Conservation (phyloP, 805 yeast species). For the Debaryomyces hansenii region DNA sequence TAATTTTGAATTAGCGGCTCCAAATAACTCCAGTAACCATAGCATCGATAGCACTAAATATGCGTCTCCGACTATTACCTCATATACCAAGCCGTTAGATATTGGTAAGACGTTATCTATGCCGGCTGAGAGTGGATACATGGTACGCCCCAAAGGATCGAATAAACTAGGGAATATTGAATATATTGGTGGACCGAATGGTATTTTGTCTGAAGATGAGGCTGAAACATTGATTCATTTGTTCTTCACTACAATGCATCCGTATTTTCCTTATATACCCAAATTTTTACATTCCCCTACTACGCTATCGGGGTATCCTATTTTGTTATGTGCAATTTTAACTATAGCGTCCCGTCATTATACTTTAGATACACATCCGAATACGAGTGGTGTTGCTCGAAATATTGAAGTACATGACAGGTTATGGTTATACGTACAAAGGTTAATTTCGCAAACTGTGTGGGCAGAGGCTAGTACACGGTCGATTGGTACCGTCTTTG, state of each 20-base stretch:
- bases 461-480: slow-evolving; percentile 94
- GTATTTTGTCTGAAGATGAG: slow-evolving; percentile 61
- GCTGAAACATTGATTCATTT: slow-evolving; percentile 56
- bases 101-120: slow-evolving; percentile 29
- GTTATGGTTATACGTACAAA: slow-evolving; percentile 82
- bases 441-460: slow-evolving; percentile 77
- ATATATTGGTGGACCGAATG: slow-evolving; percentile 56
- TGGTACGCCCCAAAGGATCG: slow-evolving; percentile 48
- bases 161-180: slow-evolving; percentile 57
- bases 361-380: slow-evolving; percentile 43
- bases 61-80: slow-evolving; percentile 14
- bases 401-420: slow-evolving; percentile 72
- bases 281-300: slow-evolving; percentile 65
- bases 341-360: slow-evolving; percentile 82
- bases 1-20: neutral
- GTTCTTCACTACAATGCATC: slow-evolving; percentile 80
- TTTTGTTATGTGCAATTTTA: slow-evolving; percentile 74
- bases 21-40: neutral
- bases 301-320: slow-evolving; percentile 73
- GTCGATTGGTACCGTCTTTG: slow-evolving; percentile 81
- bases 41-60: neutral
- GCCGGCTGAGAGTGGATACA: slow-evolving; percentile 40
- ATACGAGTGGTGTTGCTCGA: slow-evolving; percentile 34
- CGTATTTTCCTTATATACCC: slow-evolving; percentile 88
- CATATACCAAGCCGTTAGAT: slow-evolving; percentile 15